Conservation (phyloP, 495 filamentous ascomycete species). For the Penicillium nucicola region DNA sequence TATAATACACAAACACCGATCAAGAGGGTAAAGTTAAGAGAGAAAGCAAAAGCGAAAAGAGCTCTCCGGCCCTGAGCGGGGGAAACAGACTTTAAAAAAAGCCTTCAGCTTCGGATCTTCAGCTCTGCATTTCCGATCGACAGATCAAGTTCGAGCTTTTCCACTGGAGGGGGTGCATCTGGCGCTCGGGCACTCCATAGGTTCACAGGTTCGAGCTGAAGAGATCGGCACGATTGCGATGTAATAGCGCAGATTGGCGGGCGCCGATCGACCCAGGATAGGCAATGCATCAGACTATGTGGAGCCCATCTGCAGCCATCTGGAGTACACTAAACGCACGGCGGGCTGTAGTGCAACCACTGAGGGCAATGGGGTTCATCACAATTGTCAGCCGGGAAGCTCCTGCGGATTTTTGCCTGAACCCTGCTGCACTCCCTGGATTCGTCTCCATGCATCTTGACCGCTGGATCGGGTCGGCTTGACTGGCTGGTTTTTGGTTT, state of each 20-base stretch:
- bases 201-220: constrained; percentile 23
- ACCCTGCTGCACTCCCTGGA: background rate
- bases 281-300: constrained; percentile 14
- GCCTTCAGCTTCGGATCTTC: constrained; percentile 18
- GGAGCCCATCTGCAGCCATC: constrained; percentile 16
- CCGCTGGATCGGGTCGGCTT: constrained; percentile 3
- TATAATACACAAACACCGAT: constrained; percentile 1
- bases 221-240: constrained; percentile 29
- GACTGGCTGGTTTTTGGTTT: too few relatives aligned
- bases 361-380: constrained; percentile 21
- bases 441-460: constrained; percentile 13
- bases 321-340: constrained; percentile 10
- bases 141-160: constrained; percentile 18
- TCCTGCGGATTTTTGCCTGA: constrained; percentile 10
- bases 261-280: constrained; percentile 18
- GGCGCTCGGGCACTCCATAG: constrained; percentile 19
- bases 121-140: constrained; percentile 21
- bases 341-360: constrained; percentile 26
- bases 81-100: constrained; percentile 10
- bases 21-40: background rate
- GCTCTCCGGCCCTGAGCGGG: constrained; percentile 1
- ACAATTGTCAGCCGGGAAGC: constrained; percentile 22
- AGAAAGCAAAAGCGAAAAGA: constrained; percentile 1
- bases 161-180: constrained; percentile 6
- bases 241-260: constrained; percentile 32